Conservation (phyloP, 2,329 filamentous ascomycete genomes). For the Lojkania enalia region DNA sequence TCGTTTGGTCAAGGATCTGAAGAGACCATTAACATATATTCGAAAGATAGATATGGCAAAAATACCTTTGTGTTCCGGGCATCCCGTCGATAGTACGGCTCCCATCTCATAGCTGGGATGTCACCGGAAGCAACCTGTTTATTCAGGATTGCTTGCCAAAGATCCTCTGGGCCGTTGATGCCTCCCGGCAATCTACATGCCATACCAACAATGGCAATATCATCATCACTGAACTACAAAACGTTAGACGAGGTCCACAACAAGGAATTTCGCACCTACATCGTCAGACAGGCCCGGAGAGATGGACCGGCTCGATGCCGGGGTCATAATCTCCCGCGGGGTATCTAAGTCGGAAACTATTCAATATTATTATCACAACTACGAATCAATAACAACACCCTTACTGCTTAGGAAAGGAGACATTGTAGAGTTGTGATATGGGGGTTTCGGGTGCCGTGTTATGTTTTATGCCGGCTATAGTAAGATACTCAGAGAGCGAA, state of each 20-base stretch:
- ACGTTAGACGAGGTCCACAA: no score
- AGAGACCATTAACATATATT: no score
- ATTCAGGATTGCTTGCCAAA: constrained; percentile 39
- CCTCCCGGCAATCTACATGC: constrained; percentile 38
- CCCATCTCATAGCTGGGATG: constrained; percentile 37
- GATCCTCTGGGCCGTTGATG: constrained; percentile 33
- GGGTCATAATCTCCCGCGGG: not conserved
- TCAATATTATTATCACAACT: no score
- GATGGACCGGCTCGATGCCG: not conserved
- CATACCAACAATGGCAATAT: constrained; percentile 42
- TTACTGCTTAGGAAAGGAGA: no score
- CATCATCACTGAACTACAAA: no score
- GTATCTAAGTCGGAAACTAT: constrained; percentile 7
- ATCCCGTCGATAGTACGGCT: constrained; percentile 33
- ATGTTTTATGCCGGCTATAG: no score
- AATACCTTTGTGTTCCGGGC: constrained; percentile 29
- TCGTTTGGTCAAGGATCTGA: constrained; percentile 25
- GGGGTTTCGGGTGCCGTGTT: no score
- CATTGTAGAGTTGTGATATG: no score
- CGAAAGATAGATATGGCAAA: no score
- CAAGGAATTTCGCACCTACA: no score
- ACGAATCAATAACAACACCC: no score
- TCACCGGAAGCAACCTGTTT: constrained; percentile 35
- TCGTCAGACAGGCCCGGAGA: not conserved
- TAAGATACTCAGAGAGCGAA: no score